Evolutionary conservation across 2,329 filamentous ascomycete species (phyloP), one percentile per base, ranked within the genome.

Genomic region (Thelonectria blattea): DNA sequence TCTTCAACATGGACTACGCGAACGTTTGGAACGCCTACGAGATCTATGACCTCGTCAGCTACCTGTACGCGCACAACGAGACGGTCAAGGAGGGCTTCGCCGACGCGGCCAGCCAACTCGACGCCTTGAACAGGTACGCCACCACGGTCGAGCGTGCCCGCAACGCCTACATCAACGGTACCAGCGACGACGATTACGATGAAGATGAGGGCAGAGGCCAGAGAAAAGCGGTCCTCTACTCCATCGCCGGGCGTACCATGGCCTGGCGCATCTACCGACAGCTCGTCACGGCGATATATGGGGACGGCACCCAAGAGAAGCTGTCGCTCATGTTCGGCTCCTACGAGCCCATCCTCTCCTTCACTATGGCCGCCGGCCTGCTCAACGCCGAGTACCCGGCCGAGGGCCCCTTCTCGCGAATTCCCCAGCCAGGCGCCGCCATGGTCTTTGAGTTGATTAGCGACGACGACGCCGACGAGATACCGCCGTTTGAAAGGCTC

Each of bases 381-480:
- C 78, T 78, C 5, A 79, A 79, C 50, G 69, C 73, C 0, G 73
- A 86, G 52, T 86, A 88, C 70, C 81, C 77, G n/a, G 80, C 83
- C 4, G 79, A 71, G 47, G 71, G 60, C 32, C 72, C 64, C 65
- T 74, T 76, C 53, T 71, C 71, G 3, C 64, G 60, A 2, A 60
- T 87, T 14, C 88, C 90, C 0, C 83, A 88, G 65, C 91, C 92
- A 39, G 92, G 92, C 0, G 88, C 88, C 1, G 84, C 86, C 42
- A 89, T 96, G 83, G 80, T 85, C 0, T 93, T 95, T 71, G 93
- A 97, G 77, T 73, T 88, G 27, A 30, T 30, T 30, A 10, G 27
- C 17, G 73, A 80, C 34, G 73, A 74, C 15, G 58, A 73, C 18
- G 45, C 64, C 3, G 55, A 66, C 5, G 65, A 42, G 22, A 60